These are phyloP conservation scores for Salvia sclarea DNA, from an alignment of 305 asterid genomes.

Conservation along the genomic window DNA sequence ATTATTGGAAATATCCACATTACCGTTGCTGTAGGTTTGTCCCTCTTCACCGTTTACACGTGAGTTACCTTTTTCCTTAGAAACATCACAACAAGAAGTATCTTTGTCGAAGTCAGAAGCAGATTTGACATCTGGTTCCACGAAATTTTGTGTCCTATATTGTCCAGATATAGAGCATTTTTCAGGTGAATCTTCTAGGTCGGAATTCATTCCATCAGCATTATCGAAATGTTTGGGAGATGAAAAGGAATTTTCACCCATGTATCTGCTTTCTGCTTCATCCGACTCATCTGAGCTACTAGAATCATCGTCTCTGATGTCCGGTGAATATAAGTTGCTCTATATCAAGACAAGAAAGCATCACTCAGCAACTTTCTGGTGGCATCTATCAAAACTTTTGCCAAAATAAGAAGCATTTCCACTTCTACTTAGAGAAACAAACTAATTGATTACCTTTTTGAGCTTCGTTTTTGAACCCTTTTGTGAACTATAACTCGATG, in stretches of 20 bases:
- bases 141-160: background rate
- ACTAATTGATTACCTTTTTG: constrained; percentile 46
- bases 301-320: constrained; percentile 46
- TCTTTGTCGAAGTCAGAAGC: constrained; percentile 5
- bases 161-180: constrained; percentile 10
- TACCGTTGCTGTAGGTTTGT: constrained; percentile 20
- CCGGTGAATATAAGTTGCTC: constrained; percentile 42
- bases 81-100: constrained; percentile 18
- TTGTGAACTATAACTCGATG: constrained; percentile 51
- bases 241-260: constrained; percentile 51
- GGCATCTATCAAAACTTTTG: constrained; percentile 4
- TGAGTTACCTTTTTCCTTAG: constrained; percentile 11
- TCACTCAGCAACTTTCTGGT: constrained; percentile 10
- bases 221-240: constrained; percentile 39
- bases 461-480: constrained; percentile 42
- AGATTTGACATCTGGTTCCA: constrained; percentile 23
- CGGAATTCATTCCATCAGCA: constrained; percentile 38
- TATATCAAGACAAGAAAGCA: constrained; percentile 32
- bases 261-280: constrained; percentile 83
- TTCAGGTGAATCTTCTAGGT: constrained; percentile 42
- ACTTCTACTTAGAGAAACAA: background rate
- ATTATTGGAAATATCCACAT: constrained; percentile 25
- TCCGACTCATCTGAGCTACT: constrained; percentile 69
- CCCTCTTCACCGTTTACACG: constrained; percentile 23
- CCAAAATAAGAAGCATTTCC: background rate